Evolutionary conservation across 2,329 filamentous ascomycete genomes (phyloP), one percentile per base, ranked within the genome.

Genomic region (Fusarium illudens): DNA sequence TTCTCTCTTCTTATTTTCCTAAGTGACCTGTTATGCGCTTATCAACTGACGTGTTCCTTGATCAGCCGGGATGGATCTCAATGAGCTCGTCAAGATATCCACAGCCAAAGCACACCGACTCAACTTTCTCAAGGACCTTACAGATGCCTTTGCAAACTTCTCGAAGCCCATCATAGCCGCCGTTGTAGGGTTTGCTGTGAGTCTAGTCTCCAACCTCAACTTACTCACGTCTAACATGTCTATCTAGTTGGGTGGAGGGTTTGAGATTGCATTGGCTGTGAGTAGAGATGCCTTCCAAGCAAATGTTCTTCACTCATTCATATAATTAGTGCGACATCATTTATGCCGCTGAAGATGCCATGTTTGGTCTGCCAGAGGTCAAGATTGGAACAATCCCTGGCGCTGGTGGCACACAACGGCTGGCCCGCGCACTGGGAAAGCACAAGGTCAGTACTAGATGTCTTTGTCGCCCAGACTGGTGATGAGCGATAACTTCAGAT

Each of bases 341-440:
- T 44, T 77, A 76, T 53, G 73, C 76, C 13, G 74, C 75, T 17
- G 65, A 74, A 39, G 64, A 65, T 56, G 71, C 75, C 60, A 68
- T 67, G n/a, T 78, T 79, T 46, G 77, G 77, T 4, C 71, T 78
- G 10, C 77, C 76, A n/a, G 76, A 78, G 58, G 73, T 78, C 49
- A 78, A 73, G 59, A 76, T 78, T 27, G 76, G 76, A 25, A 73
- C 75, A 1, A 76, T 78, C 27, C 76, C 76, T 12, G 76, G 76
- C 20, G 76, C 75, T 13, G 76, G 76, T 11, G 76, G 76, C 33
- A 78, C 76, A 4, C 76, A 78, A 32, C 71, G 76, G 7, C 58
- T 78, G 25, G 75, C 76, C 17, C 71, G 70, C 32, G 72, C 74
- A 15, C 46, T 79, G 11, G 76, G 76, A 22, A 78, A 78, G 58